phyloP scores from a whole-genome alignment of 208 protist species.

The Acanthamoeba healyi region DNA sequence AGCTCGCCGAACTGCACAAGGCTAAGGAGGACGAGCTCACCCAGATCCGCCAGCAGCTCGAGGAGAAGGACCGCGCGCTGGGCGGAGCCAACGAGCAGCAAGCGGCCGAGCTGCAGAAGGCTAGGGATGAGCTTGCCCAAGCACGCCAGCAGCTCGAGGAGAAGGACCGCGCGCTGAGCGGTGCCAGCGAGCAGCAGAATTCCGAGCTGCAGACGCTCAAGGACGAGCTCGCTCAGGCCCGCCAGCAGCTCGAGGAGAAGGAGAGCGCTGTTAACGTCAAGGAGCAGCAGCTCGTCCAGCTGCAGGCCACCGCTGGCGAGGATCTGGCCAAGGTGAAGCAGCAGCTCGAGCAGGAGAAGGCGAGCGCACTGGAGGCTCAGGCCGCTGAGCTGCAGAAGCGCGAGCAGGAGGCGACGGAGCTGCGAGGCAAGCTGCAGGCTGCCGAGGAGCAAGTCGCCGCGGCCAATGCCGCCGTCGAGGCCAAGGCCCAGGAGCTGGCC shows the following conservation, averaged over 20 bases:
- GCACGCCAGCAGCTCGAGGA: neutral
- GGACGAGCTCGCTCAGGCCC: neutral
- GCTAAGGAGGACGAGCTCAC: neutral
- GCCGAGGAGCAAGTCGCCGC: neutral
- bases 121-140: neutral
- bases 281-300: neutral
- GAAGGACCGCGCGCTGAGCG: neutral
- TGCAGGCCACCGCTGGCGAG: neutral
- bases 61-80: neutral
- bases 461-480: neutral
- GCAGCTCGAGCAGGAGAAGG: neutral
- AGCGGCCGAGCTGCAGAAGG: neutral
- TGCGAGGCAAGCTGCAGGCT: neutral
- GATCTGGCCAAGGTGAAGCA: neutral
- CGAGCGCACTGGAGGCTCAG: neutral
- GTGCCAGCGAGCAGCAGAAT: neutral
- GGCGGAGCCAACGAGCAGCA: neutral
- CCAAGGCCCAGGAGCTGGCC: slow-evolving; percentile 1
- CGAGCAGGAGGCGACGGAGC: neutral
- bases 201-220: neutral
- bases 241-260: neutral
- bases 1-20: neutral
- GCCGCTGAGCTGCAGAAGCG: neutral
- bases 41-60: neutral
- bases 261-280: neutral